Percentiles rank a stretch among this genome's conserved stretches.
These are phyloP conservation scores for Termitomyces sp. DNA, from an alignment of 768 basidiomycete genomes.

Conservation along the genomic window DNA sequence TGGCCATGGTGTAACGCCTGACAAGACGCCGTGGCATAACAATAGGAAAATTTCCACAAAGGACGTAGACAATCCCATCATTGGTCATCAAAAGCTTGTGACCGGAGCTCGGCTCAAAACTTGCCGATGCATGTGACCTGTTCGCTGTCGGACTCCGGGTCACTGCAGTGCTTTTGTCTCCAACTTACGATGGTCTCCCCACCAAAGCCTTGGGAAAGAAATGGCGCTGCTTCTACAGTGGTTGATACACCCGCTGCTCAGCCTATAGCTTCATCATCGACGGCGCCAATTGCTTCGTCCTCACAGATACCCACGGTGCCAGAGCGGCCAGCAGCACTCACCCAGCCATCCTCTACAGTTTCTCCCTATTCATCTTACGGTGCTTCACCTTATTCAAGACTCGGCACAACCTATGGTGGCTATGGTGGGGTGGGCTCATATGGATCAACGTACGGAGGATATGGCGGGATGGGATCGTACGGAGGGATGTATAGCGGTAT, in stretches of 20 bases:
- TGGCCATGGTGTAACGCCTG: too few species aligned
- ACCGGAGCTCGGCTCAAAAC: background rate
- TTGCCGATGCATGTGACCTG: conserved; percentile 5
- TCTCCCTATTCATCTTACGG: conserved; percentile 44
- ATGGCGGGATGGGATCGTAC: conserved; percentile 16
- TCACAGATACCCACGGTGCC: conserved; percentile 44
- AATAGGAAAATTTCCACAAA: too few species aligned
- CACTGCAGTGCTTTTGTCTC: background rate
- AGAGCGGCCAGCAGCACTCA: conserved; percentile 56
- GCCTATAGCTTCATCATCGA: conserved; percentile 23
- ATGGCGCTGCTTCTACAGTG: conserved; percentile 36
- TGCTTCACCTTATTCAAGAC: conserved; percentile 40
- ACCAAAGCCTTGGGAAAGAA: conserved; percentile 88
- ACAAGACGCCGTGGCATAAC: too few species aligned
- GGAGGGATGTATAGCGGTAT: conserved; percentile 26
- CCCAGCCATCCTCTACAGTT: conserved; percentile 32
- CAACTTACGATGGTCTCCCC: conserved; percentile 65
- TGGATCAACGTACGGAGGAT: conserved; percentile 17
- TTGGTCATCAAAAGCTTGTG: too few species aligned
- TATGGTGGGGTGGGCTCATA: conserved; percentile 29
- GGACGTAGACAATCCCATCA: too few species aligned
- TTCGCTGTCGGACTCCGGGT: background rate
- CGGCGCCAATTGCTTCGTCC: conserved; percentile 18
- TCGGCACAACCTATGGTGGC: conserved; percentile 31
- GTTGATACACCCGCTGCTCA: conserved; percentile 19